A percentile compares a stretch with the other conserved stretches of the same genome.
Evolutionary conservation across 352 stramenopile genomes (phyloP).

Genomic region (Phytopythium chamaehyphon): DNA sequence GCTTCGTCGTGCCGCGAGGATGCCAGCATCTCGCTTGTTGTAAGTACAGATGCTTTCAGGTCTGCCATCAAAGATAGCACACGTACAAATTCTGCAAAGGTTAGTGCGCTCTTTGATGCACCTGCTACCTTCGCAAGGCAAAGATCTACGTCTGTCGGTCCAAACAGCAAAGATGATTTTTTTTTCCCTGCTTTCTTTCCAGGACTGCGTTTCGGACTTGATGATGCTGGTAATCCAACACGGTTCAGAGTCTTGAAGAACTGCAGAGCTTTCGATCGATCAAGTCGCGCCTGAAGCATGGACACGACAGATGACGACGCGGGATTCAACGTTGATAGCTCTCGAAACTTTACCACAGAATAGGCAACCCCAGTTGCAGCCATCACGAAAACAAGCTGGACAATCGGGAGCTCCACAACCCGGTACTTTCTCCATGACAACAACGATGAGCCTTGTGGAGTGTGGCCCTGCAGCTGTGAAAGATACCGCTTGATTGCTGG

Average conservation of each 20-base stretch:
- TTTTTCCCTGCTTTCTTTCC: constrained; percentile 2
- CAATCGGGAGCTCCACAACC: background rate
- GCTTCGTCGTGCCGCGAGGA: constrained; percentile 14
- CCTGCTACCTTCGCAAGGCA: constrained; percentile 46
- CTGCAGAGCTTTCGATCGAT: constrained; percentile 4
- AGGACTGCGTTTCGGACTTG: constrained; percentile 6
- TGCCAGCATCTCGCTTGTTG: constrained; percentile 8
- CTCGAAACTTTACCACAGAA: background rate
- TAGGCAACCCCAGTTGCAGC: background rate
- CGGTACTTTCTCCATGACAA: constrained; percentile 7
- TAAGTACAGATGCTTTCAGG: constrained; percentile 9
- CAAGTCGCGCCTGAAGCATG: constrained; percentile 1
- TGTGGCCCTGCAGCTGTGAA: background rate
- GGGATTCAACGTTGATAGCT: background rate
- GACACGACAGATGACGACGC: background rate
- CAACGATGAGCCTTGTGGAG: background rate
- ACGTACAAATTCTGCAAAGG: constrained; percentile 38
- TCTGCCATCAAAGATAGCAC: constrained; percentile 30
- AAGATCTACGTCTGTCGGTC: constrained; percentile 54
- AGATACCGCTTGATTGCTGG: constrained; percentile 1
- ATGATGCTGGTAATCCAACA: background rate
- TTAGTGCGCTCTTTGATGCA: constrained; percentile 41
- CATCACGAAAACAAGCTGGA: constrained; percentile 4
- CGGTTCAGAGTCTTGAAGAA: constrained; percentile 9
- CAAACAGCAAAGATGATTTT: constrained; percentile 13